A percentile compares a stretch with the other conserved stretches of the same genome.
phyloP scores from a whole-genome alignment of 768 basidiomycete species.

The Lactarius trivialis region DNA sequence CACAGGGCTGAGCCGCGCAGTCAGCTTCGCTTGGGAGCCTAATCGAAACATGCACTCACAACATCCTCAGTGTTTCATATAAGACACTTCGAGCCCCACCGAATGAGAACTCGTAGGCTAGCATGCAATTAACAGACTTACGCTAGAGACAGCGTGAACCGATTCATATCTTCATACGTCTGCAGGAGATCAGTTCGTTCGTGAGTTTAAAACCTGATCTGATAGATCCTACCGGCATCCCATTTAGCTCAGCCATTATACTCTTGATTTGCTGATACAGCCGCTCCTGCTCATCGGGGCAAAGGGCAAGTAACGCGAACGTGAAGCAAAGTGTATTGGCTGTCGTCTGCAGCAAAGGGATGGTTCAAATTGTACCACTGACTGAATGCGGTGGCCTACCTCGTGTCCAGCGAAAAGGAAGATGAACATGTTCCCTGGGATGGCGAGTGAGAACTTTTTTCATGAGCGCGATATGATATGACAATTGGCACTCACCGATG shows the following conservation, averaged over 20 bases:
- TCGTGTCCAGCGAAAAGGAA: conserved; percentile 34
- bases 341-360: conserved; percentile 29
- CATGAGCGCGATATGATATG: background rate
- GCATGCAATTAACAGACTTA: background rate
- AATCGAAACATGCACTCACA: conserved; percentile 13
- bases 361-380: background rate
- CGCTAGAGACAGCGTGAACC: conserved; percentile 22
- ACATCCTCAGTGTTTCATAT: conserved; percentile 45
- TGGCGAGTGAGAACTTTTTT: background rate
- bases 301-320: conserved; percentile 38
- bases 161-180: conserved; percentile 25
- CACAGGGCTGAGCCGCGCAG: background rate
- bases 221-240: background rate
- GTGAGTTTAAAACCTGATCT: background rate
- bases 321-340: conserved; percentile 34
- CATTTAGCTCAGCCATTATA: no score
- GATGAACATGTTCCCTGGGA: conserved; percentile 27
- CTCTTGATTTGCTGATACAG: conserved; percentile 32
- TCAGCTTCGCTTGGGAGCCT: background rate
- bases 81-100: conserved; percentile 34
- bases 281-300: conserved; percentile 38
- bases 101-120: background rate
- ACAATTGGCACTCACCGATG: conserved; percentile 6
- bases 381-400: conserved; percentile 10
- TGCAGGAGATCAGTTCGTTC: background rate